Conservation (phyloP, 208 protist genomes). For the Leishmania aethiopica region DNA sequence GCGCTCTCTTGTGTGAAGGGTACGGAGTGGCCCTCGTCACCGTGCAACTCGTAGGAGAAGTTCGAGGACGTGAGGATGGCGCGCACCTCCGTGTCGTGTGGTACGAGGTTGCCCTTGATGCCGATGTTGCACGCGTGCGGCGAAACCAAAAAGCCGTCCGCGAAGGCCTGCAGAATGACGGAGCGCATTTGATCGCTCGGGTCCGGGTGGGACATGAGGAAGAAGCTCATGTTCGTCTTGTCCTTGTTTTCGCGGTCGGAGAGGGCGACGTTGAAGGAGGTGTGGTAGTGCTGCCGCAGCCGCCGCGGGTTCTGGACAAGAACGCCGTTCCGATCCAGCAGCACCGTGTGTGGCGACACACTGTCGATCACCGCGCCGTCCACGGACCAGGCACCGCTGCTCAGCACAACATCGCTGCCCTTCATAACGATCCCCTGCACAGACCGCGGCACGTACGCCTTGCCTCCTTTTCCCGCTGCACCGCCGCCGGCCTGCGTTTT, state of each 20-base stretch:
- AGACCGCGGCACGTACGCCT: background rate
- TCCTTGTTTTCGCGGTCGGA: conserved; percentile 10
- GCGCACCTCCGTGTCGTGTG: conserved; percentile 19
- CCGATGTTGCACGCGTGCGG: conserved; percentile 22
- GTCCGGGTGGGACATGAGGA: conserved; percentile 14
- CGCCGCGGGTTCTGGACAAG: conserved; percentile 28
- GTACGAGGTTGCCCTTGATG: conserved; percentile 12
- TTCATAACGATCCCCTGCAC: conserved; percentile 21
- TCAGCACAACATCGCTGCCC: conserved; percentile 44
- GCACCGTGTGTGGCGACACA: conserved; percentile 48
- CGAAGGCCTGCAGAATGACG: conserved; percentile 27
- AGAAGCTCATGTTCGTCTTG: conserved; percentile 10
- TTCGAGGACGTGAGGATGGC: conserved; percentile 5
- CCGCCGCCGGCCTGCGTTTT: background rate
- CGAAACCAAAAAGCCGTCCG: conserved; percentile 21
- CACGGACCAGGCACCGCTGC: conserved; percentile 41
- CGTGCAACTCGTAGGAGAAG: conserved; percentile 36
- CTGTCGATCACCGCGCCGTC: conserved; percentile 63
- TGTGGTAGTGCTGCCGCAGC: conserved; percentile 20
- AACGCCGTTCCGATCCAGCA: conserved; percentile 36
- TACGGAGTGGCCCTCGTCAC: conserved; percentile 47
- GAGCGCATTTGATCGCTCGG: conserved; percentile 11
- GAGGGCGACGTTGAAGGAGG: conserved; percentile 33
- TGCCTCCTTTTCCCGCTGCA: background rate
- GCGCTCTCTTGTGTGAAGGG: conserved; percentile 50